Percentiles rank a stretch among this genome's conserved stretches.
phyloP scores from a whole-genome alignment of 2,329 filamentous ascomycete species.

The Aureobasidium sp. region DNA sequence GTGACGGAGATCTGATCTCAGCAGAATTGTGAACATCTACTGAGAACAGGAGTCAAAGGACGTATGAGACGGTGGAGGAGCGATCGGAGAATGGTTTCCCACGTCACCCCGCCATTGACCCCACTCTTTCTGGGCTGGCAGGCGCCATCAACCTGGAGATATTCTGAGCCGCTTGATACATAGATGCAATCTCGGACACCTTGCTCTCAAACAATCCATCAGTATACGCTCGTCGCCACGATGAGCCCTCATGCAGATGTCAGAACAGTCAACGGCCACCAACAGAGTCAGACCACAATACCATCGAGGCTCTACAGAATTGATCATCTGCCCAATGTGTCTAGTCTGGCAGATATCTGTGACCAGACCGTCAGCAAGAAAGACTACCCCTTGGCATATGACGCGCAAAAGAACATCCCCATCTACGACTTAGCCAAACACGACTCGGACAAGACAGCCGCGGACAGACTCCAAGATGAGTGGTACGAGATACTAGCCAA shows the following conservation, averaged over 20 bases:
- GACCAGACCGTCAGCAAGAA: slow-evolving; percentile 30
- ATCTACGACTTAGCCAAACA: slow-evolving; percentile 46
- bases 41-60: background rate
- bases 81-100: background rate
- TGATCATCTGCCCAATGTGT: background rate
- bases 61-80: background rate
- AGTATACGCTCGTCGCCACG: background rate
- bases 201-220: background rate
- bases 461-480: slow-evolving; percentile 49
- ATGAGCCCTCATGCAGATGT: background rate
- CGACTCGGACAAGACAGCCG: slow-evolving; percentile 27
- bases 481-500: slow-evolving; percentile 51
- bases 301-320: background rate
- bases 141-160: too few relatives aligned
- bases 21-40: background rate
- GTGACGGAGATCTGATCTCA: background rate
- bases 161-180: background rate
- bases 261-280: background rate
- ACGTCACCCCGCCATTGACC: background rate
- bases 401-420: slow-evolving; percentile 47
- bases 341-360: background rate
- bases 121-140: background rate
- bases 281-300: background rate
- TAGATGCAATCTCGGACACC: background rate
- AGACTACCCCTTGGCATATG: slow-evolving; percentile 43